These are phyloP conservation scores for Diaporthe sp. DNA, from an alignment of 2,329 filamentous ascomycete species.

Conservation along the genomic window DNA sequence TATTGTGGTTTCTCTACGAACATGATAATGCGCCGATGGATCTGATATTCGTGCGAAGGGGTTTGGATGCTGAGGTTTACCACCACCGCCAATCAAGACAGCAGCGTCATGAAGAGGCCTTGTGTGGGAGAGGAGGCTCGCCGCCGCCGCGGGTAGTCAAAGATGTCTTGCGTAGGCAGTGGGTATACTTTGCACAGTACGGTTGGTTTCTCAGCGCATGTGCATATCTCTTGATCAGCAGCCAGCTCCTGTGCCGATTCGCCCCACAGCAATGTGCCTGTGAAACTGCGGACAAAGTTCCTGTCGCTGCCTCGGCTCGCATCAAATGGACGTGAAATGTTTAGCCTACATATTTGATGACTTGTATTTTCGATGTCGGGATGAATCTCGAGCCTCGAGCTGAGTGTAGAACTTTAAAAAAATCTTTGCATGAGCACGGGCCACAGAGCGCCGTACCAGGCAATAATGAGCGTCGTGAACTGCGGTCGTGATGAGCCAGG, in stretches of 20 bases:
- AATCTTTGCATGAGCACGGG: slow-evolving; percentile 8
- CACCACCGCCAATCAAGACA: slow-evolving; percentile 2
- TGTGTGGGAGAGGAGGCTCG: background rate
- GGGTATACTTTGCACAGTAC: background rate
- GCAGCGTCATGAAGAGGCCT: background rate
- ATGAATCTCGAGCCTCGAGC: slow-evolving; percentile 17
- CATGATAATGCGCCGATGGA: background rate
- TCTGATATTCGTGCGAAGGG: slow-evolving; percentile 8
- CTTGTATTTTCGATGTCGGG: slow-evolving; percentile 7
- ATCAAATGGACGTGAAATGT: slow-evolving; percentile 9
- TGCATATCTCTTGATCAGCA: slow-evolving; percentile 5
- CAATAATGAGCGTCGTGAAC: background rate
- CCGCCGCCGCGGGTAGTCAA: background rate
- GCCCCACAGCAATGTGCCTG: background rate
- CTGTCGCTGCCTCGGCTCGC: slow-evolving; percentile 17
- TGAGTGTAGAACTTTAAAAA: slow-evolving; percentile 9
- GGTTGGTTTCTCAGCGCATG: background rate
- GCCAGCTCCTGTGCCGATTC: slow-evolving; percentile 10
- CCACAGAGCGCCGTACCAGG: background rate
- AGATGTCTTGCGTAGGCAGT: background rate
- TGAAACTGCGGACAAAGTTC: slow-evolving; percentile 26
- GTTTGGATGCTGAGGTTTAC: slow-evolving; percentile 14
- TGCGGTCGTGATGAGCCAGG: slow-evolving; percentile 10
- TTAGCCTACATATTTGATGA: slow-evolving; percentile 7
- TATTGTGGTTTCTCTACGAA: background rate